Base-by-base conservation (phyloP, 1,139 yeast species). In the Nakaseomyces uthaithaninus region DNA sequence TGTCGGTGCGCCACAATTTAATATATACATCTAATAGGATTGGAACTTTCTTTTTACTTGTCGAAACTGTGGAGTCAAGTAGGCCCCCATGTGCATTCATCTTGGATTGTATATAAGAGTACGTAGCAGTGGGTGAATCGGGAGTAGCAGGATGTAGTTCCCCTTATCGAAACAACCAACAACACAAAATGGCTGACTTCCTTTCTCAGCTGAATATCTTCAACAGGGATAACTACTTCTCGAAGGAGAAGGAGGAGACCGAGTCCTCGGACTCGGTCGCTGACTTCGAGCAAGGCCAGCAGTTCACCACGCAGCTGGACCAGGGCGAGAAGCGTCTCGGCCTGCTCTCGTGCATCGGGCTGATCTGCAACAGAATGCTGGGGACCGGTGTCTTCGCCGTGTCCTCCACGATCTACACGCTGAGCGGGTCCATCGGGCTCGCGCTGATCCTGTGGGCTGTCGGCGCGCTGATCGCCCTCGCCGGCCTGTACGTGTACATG, bases 311-410 rank as follows among this genome's bases (percentile, higher is more conserved):
- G 5, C 71, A 73, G 53, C 46, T 72, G 30, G 80, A 75, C 52
- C 64, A 67, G 48, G 76, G 76, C 54, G 66, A 64, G 42, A 74
- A 75, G 56, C 71, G 71, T 43, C 69, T 81, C 40, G 89, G 91
- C 11, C 60, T 73, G 25, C 43, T 74, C 11, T 78, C 86, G 3
- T 83, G 86, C 37, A 69, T 78, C 19, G 79, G 79, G 36, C 54
- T 84, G 41, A 78, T 82, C 60, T 69, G 83, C 53, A 84, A 84
- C 59, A 70, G 94, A 59, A 83, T 83, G 79, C 71, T 85, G 50
- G 95, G 95, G 48, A 84, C 94, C 8, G 95, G 94, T 59, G 82
- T 85, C 40, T 85, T 85, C 60, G 79, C 91, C 31, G 81, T 89
- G 3, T 86, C 93, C 3, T 77, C 91, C 12, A 77, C 85, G 16